Conservation (phyloP, 257 asterid species). For the Solanum appendiculatum region DNA sequence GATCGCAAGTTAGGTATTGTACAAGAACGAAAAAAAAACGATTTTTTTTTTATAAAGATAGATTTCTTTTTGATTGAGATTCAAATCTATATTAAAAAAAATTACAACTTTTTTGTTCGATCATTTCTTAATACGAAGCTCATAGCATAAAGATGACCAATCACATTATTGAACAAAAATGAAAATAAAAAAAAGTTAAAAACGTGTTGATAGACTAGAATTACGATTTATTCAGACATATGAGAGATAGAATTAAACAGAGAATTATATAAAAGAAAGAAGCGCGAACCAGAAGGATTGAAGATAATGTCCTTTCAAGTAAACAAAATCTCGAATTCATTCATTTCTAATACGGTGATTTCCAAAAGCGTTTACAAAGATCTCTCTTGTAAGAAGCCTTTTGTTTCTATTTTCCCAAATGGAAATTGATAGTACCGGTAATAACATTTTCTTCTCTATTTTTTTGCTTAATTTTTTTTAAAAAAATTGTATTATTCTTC, state of each 20-base stretch:
- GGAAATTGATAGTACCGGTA: background rate
- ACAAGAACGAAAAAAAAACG: background rate
- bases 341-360: background rate
- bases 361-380: background rate
- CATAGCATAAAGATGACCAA: background rate
- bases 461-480: background rate
- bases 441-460: background rate
- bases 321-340: background rate
- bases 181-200: background rate
- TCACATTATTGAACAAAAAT: background rate
- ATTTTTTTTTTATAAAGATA: too few species aligned
- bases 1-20: background rate
- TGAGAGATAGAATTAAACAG: background rate
- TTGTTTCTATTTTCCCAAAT: background rate
- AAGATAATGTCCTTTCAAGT: background rate
- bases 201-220: background rate
- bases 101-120: too few species aligned
- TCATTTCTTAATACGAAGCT: too few species aligned
- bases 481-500: background rate
- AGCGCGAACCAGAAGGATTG: background rate
- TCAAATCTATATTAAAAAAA: too few species aligned
- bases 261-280: background rate
- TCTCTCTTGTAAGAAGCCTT: background rate
- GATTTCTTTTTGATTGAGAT: background rate
- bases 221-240: background rate